phyloP scores from a whole-genome alignment of 2,329 filamentous ascomycete genomes.

The Aureobasidium sp. region DNA sequence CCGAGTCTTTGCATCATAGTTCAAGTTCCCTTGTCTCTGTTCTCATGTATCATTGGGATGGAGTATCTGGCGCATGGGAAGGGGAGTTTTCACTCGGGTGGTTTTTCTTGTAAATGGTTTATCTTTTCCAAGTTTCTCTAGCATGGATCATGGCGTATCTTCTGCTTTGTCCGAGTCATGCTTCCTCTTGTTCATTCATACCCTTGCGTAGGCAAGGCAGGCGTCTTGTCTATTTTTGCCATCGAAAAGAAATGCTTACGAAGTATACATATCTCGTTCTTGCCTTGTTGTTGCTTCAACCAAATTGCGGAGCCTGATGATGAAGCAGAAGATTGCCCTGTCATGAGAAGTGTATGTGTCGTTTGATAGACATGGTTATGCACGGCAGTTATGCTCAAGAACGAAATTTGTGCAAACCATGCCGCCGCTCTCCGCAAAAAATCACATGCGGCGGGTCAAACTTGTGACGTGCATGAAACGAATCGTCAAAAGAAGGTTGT shows the following conservation, averaged over 20 bases:
- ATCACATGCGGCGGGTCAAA: not conserved
- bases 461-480: constrained; percentile 10
- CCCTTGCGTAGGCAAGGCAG: not conserved
- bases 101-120: not conserved
- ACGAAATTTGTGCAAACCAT: no score
- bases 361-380: no score
- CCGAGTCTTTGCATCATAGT: constrained; percentile 62
- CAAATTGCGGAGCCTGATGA: no score
- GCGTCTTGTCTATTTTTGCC: not conserved
- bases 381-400: no score
- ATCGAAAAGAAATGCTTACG: not conserved
- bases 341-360: no score
- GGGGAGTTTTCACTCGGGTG: not conserved
- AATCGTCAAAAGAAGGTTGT: not conserved
- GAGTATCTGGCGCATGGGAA: not conserved
- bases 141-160: constrained; percentile 5
- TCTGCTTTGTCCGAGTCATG: not conserved
- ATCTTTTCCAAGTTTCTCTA: not conserved
- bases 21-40: not conserved
- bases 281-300: no score
- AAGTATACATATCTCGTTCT: not conserved
- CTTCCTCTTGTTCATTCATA: not conserved
- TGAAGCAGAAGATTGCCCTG: no score
- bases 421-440: constrained; percentile 4
- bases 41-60: not conserved